A percentile compares a stretch with the other conserved stretches of the same genome.
Evolutionary conservation across 2,329 filamentous ascomycete species (phyloP).

Genomic region (Monosporascus ibericus): DNA sequence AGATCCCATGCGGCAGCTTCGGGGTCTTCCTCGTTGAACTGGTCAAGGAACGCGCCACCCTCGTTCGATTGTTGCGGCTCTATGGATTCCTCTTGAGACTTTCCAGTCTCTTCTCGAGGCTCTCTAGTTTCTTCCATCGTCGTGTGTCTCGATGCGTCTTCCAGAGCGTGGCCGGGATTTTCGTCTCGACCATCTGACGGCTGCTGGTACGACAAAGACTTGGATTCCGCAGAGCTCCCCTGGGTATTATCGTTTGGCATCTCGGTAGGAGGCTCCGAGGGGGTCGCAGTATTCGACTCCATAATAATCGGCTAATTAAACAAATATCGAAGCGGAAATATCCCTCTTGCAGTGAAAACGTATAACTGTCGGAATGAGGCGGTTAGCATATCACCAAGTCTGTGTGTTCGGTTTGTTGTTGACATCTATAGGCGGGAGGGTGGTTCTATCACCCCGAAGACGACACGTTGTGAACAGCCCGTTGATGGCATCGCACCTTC

Average conservation of each 20-base stretch:
- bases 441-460: too few species aligned
- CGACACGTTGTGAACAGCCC: too few species aligned
- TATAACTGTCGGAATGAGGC: slow-evolving; percentile 9
- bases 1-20: slow-evolving; percentile 21
- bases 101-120: slow-evolving; percentile 5
- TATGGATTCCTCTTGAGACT: neutral
- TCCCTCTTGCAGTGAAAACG: slow-evolving; percentile 9
- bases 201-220: slow-evolving; percentile 5
- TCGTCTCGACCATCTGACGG: slow-evolving; percentile 2
- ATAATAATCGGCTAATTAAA: slow-evolving; percentile 30
- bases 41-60: slow-evolving; percentile 15
- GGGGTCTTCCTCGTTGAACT: slow-evolving; percentile 18
- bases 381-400: slow-evolving; percentile 10
- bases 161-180: slow-evolving; percentile 1
- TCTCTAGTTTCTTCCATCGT: slow-evolving; percentile 9
- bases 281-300: slow-evolving; percentile 35
- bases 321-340: slow-evolving; percentile 18
- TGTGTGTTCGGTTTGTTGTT: too few species aligned
- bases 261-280: slow-evolving; percentile 46
- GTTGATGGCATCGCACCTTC: too few species aligned
- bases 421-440: too few species aligned
- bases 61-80: neutral
- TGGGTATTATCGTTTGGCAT: slow-evolving; percentile 37
- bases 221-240: slow-evolving; percentile 9
- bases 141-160: slow-evolving; percentile 8